These are phyloP conservation scores for Actinomortierella ambigua DNA, from an alignment of 371 early-diverging fungal genomes.

Conservation along the genomic window DNA sequence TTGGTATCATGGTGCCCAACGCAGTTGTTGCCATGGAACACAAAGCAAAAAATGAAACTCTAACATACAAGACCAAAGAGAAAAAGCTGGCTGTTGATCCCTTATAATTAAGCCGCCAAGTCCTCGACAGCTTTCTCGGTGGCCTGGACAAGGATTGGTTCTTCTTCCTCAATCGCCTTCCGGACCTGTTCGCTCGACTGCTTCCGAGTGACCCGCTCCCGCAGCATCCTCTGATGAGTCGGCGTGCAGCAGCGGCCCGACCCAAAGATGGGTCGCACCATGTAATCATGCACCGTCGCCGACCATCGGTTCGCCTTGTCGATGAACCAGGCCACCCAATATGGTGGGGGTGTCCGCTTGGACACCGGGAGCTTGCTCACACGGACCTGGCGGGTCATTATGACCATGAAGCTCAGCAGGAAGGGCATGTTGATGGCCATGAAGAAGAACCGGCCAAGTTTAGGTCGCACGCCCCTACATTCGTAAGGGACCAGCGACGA, in stretches of 20 bases:
- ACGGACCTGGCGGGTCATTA: slow-evolving; percentile 10
- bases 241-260: slow-evolving; percentile 16
- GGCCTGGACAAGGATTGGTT: too few species aligned
- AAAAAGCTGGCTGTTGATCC: too few species aligned
- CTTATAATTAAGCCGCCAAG: too few species aligned
- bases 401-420: slow-evolving; percentile 11
- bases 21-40: too few species aligned
- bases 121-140: too few species aligned
- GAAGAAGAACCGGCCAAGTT: slow-evolving; percentile 15
- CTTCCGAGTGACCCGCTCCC: slow-evolving; percentile 10
- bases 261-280: slow-evolving; percentile 28
- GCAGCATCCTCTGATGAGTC: slow-evolving; percentile 8
- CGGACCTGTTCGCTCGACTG: too few species aligned
- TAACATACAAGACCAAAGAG: too few species aligned
- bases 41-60: too few species aligned
- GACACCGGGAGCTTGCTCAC: slow-evolving; percentile 1
- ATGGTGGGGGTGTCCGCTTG: slow-evolving; percentile 7
- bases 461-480: slow-evolving; percentile 11
- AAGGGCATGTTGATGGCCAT: slow-evolving; percentile 6
- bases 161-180: too few species aligned
- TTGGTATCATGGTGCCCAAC: too few species aligned
- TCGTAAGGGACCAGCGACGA: slow-evolving; percentile 26
- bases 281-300: slow-evolving; percentile 13
- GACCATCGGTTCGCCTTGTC: slow-evolving; percentile 13
- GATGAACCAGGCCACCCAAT: slow-evolving; percentile 17